Percentiles rank a stretch among this genome's conserved stretches.
Conservation (phyloP, 1,284 basidiomycete genomes). For the Cystobasidiaceae sp. region DNA sequence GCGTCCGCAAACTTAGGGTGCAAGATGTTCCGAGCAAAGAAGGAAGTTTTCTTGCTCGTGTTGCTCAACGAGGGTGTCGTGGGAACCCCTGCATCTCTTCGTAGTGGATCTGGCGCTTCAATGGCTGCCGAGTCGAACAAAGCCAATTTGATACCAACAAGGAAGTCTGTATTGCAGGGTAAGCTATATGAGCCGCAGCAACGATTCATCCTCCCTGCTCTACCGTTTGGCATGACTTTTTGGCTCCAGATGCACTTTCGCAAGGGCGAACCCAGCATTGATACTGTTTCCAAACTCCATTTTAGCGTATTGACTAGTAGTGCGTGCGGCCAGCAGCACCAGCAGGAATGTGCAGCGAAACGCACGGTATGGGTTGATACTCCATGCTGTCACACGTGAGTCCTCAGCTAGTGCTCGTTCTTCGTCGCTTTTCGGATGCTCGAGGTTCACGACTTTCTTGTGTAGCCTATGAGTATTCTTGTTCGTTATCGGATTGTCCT, state of each 20-base stretch:
- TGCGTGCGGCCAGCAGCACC: no score
- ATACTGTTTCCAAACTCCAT: not conserved
- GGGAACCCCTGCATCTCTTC: no score
- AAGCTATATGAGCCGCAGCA: not conserved
- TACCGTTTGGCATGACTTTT: constrained; percentile 20
- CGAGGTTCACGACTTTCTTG: not conserved
- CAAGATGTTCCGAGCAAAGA: constrained; percentile 11
- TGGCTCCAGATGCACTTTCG: constrained; percentile 25
- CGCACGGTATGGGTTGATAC: constrained; percentile 11
- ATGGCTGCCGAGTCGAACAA: no score
- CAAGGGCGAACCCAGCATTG: constrained; percentile 21
- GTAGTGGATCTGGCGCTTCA: no score
- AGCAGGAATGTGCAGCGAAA: no score
- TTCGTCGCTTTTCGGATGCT: not conserved
- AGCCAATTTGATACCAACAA: constrained; percentile 18
- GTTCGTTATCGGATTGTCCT: constrained; percentile 19
- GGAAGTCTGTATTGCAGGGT: constrained; percentile 12
- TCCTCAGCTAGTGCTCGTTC: not conserved
- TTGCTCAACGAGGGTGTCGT: no score
- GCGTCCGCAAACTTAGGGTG: constrained; percentile 1
- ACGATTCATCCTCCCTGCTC: not conserved
- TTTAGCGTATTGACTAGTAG: no score
- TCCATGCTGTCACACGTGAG: not conserved
- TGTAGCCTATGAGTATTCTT: constrained; percentile 14
- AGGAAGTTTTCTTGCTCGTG: not conserved